phyloP scores from a whole-genome alignment of 768 basidiomycete species.

The Trametes sanguinea region DNA sequence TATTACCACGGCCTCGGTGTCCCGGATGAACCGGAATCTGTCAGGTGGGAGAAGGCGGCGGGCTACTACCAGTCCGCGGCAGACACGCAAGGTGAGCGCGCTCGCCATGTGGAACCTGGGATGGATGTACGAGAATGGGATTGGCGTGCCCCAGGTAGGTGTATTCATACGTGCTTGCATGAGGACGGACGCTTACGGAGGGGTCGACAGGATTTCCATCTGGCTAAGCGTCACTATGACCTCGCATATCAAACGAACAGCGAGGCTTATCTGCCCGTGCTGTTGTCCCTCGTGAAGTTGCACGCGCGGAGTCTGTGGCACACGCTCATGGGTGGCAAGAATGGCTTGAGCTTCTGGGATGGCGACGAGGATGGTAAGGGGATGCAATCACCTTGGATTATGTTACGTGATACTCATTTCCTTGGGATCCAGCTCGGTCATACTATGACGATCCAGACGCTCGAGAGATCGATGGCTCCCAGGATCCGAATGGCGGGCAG shows the following conservation, averaged over 20 bases:
- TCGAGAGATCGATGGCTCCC: slow-evolving; percentile 25
- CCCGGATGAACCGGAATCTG: slow-evolving; percentile 59
- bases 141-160: slow-evolving; percentile 83
- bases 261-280: slow-evolving; percentile 88
- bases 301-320: slow-evolving; percentile 86
- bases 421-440: slow-evolving; percentile 14
- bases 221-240: slow-evolving; percentile 96
- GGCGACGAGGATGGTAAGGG: slow-evolving; percentile 52
- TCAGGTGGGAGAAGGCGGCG: slow-evolving; percentile 86
- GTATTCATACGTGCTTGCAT: no score
- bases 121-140: slow-evolving; percentile 98
- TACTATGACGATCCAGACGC: slow-evolving; percentile 22
- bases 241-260: slow-evolving; percentile 81
- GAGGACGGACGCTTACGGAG: background rate
- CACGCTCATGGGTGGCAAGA: slow-evolving; percentile 58
- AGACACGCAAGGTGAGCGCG: slow-evolving; percentile 86
- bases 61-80: slow-evolving; percentile 94
- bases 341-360: slow-evolving; percentile 68
- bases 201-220: slow-evolving; percentile 78
- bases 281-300: slow-evolving; percentile 78
- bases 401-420: background rate
- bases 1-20: slow-evolving; percentile 91
- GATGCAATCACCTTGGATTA: background rate
- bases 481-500: slow-evolving; percentile 3
- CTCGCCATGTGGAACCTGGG: slow-evolving; percentile 98